phyloP scores from a whole-genome alignment of 106 monocot species.

The Dendrobium catenatum region DNA sequence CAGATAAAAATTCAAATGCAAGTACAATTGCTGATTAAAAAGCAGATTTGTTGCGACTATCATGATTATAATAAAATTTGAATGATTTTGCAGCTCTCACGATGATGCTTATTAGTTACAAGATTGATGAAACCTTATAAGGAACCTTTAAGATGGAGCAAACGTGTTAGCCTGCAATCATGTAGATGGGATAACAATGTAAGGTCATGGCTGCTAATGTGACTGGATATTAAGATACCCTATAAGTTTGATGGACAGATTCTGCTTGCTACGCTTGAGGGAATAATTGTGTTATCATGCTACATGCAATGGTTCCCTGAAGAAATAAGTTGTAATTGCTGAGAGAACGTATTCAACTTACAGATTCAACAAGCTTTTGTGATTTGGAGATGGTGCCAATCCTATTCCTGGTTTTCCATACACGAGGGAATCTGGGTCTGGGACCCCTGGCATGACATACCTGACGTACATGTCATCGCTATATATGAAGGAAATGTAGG shows the following conservation, averaged over 20 bases:
- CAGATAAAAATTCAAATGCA: not conserved
- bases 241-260: not conserved
- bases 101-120: not conserved
- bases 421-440: conserved; percentile 81
- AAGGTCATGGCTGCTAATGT: not conserved
- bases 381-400: conserved; percentile 96
- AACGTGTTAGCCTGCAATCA: not conserved
- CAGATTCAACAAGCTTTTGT: conserved; percentile 83
- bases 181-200: not conserved
- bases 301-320: not conserved
- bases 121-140: not conserved
- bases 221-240: not conserved
- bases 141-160: not conserved
- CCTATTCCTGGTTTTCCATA: conserved; percentile 77
- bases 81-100: not conserved
- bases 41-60: no score
- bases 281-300: not conserved
- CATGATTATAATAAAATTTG: not conserved
- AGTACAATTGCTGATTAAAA: not conserved
- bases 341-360: conserved; percentile 26
- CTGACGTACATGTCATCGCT: conserved; percentile 21
- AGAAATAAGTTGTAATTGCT: not conserved
- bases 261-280: not conserved
- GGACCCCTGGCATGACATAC: conserved; percentile 81
- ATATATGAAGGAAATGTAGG: conserved; percentile 4